Percentiles rank a stretch among this genome's conserved stretches.
Evolutionary conservation across 305 asterid species (phyloP).

Genomic region (Fraxinus baroniana): DNA sequence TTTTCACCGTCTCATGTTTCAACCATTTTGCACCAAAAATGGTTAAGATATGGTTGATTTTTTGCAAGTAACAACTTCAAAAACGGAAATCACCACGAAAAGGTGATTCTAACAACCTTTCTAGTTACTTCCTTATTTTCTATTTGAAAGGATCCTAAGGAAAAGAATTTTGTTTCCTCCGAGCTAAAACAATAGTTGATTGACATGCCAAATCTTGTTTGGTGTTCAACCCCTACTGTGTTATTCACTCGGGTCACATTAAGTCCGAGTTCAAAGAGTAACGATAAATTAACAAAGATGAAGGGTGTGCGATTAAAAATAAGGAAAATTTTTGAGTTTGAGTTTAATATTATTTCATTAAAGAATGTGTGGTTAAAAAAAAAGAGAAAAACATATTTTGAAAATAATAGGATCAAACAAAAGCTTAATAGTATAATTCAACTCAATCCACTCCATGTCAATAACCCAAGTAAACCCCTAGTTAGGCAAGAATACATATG

Average conservation of each 20-base stretch:
- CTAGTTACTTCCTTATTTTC: background rate
- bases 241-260: background rate
- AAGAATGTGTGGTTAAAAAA: background rate
- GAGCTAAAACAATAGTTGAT: background rate
- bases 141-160: background rate
- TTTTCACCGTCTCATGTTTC: background rate
- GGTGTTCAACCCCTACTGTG: background rate
- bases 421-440: background rate
- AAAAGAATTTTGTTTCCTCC: background rate
- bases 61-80: background rate
- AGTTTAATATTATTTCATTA: too few relatives aligned
- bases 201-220: background rate
- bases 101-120: background rate
- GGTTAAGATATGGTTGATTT: background rate
- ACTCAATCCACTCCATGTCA: background rate
- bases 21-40: background rate
- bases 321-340: background rate
- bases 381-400: background rate
- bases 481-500: background rate
- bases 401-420: background rate
- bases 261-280: background rate
- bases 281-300: background rate
- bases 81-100: background rate
- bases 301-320: too few relatives aligned
- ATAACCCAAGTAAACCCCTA: background rate